These are phyloP conservation scores for Corynespora cassiicola DNA, from an alignment of 2,329 filamentous ascomycete species.

Conservation along the genomic window DNA sequence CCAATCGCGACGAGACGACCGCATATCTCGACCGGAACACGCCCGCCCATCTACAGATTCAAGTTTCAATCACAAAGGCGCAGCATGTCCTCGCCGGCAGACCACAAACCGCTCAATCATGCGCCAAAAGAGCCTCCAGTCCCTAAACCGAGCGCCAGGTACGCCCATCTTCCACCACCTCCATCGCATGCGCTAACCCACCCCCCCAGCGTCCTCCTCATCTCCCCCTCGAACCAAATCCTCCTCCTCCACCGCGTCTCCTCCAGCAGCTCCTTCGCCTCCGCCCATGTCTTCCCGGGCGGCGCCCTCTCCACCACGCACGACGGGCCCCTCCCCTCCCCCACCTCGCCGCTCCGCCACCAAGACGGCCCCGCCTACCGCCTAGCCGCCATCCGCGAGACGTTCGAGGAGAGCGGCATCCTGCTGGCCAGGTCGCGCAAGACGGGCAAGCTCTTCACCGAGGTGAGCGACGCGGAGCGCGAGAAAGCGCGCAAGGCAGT, in stretches of 20 bases:
- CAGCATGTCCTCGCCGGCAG: slow-evolving; percentile 40
- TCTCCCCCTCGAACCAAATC: slow-evolving; percentile 87
- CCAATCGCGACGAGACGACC: background rate
- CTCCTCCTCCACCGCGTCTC: slow-evolving; percentile 86
- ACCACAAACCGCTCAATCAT: slow-evolving; percentile 37
- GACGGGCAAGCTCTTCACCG: slow-evolving; percentile 62
- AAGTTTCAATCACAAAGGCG: slow-evolving; percentile 12
- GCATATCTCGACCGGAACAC: background rate
- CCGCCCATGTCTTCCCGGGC: slow-evolving; percentile 94
- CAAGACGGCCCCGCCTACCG: slow-evolving; percentile 76
- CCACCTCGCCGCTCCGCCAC: slow-evolving; percentile 65
- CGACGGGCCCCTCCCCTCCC: slow-evolving; percentile 68
- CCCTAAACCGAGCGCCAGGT: slow-evolving; percentile 72
- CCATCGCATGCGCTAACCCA: slow-evolving; percentile 4
- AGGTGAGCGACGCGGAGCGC: slow-evolving; percentile 64
- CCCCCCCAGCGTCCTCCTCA: slow-evolving; percentile 72
- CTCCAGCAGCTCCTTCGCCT: slow-evolving; percentile 83
- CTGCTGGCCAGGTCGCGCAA: slow-evolving; percentile 68
- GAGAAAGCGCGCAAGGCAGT: slow-evolving; percentile 72
- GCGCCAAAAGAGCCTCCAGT: slow-evolving; percentile 46
- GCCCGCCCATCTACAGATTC: background rate
- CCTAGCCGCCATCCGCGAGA: slow-evolving; percentile 85
- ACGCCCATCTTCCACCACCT: slow-evolving; percentile 14
- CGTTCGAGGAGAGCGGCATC: slow-evolving; percentile 94
- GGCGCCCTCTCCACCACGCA: slow-evolving; percentile 81